phyloP scores from a whole-genome alignment of 2,329 filamentous ascomycete genomes.

The Diplodia sapinea region DNA sequence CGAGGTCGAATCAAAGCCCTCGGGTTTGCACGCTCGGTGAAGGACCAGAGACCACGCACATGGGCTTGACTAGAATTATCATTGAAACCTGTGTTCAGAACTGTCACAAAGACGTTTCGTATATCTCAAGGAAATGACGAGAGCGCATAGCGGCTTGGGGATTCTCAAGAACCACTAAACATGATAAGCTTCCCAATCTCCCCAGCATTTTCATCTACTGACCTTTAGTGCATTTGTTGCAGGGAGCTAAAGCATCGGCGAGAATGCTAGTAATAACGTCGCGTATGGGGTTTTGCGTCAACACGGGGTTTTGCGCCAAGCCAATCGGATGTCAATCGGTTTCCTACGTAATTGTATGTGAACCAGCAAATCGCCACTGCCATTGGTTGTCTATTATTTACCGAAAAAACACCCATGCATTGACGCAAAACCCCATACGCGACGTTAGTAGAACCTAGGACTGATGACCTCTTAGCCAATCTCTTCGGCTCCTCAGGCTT shows the following conservation, averaged over 20 bases:
- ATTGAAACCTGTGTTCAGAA: not conserved
- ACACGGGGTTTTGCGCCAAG: too few species aligned
- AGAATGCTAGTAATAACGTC: not conserved
- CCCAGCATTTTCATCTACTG: not conserved
- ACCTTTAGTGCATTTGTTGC: not conserved
- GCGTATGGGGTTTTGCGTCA: too few species aligned
- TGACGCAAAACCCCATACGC: too few species aligned
- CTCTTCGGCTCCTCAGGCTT: not conserved
- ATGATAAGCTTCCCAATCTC: not conserved
- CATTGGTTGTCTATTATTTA: too few species aligned
- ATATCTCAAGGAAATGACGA: not conserved
- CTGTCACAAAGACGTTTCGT: not conserved
- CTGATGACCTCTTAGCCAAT: not conserved
- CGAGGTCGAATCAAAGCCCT: slow-evolving; percentile 19
- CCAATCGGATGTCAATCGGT: too few species aligned
- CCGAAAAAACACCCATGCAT: too few species aligned
- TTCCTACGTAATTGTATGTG: too few species aligned
- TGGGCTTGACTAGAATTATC: not conserved
- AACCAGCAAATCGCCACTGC: too few species aligned
- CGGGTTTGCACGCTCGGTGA: slow-evolving; percentile 18
- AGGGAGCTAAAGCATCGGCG: not conserved
- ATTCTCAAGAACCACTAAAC: too few species aligned
- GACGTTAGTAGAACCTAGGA: not conserved
- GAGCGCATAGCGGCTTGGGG: not conserved
- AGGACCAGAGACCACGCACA: not conserved